Conservation (phyloP, 257 asterid genomes). For the Datura wrightii region DNA sequence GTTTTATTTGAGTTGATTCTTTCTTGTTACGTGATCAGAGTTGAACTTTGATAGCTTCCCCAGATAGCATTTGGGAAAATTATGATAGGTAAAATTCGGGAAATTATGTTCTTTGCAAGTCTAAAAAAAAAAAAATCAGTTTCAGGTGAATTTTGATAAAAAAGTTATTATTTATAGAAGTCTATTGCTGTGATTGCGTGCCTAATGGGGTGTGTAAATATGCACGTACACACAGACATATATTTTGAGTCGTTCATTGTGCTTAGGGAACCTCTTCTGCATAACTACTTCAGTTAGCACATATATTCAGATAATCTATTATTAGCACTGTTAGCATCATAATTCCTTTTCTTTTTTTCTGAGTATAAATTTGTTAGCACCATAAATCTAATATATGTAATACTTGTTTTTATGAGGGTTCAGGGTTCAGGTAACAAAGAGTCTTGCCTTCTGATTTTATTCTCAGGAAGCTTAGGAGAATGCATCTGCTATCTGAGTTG, state of each 20-base stretch:
- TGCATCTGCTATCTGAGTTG: conserved; percentile 16
- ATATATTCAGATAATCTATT: conserved; percentile 10
- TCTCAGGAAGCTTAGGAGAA: conserved; percentile 6
- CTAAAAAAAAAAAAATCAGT: neutral
- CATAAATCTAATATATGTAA: neutral
- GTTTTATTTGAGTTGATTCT: neutral
- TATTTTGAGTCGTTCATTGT: neutral
- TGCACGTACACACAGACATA: neutral
- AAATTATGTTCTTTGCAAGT: neutral
- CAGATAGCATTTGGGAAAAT: neutral
- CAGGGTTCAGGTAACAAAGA: neutral
- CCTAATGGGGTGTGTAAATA: conserved; percentile 10
- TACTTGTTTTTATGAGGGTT: neutral
- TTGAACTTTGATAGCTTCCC: neutral
- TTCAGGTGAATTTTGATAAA: neutral
- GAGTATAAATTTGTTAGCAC: neutral
- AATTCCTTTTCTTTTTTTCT: neutral
- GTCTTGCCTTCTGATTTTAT: neutral
- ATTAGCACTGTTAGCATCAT: neutral
- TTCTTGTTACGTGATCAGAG: neutral
- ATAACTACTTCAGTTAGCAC: conserved; percentile 17
- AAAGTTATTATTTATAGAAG: neutral
- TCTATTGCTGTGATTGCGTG: conserved; percentile 4
- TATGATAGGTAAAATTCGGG: neutral
- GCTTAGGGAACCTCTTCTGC: neutral